Percentiles rank a stretch among this genome's conserved stretches.
These are phyloP conservation scores for Debaryomyces hansenii DNA, from an alignment of 805 yeast genomes.

Conservation along the genomic window DNA sequence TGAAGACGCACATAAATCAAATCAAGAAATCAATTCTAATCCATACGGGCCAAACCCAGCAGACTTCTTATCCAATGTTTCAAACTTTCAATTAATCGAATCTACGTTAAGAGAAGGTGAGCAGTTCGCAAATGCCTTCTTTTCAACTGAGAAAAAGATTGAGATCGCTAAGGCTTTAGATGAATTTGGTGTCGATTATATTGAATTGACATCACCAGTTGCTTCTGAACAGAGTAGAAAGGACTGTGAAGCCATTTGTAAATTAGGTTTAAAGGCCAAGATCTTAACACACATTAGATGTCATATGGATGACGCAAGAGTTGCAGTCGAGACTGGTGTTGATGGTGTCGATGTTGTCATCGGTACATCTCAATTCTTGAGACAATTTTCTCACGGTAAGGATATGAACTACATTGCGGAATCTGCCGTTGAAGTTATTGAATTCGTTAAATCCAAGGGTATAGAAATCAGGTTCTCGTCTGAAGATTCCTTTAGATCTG, in stretches of 20 bases:
- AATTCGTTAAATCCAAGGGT: constrained; percentile 94
- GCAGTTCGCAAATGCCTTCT: constrained; percentile 97
- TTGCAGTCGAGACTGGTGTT: constrained; percentile 97
- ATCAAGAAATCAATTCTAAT: constrained; percentile 37
- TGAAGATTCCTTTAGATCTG: constrained; percentile 97
- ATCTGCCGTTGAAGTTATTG: constrained; percentile 94
- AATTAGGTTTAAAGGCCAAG: constrained; percentile 93
- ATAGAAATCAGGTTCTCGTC: constrained; percentile 96
- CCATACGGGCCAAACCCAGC: constrained; percentile 97
- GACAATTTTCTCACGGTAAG: constrained; percentile 96
- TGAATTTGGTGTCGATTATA: constrained; percentile 97
- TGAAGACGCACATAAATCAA: constrained; percentile 31
- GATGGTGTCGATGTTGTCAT: constrained; percentile 99
- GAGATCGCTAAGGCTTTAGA: constrained; percentile 96
- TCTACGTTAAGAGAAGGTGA: constrained; percentile 98
- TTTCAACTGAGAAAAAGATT: constrained; percentile 89
- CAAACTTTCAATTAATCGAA: constrained; percentile 87
- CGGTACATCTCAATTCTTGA: constrained; percentile 93
- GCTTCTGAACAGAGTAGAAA: constrained; percentile 90
- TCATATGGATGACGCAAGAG: constrained; percentile 97
- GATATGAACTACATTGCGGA: constrained; percentile 98
- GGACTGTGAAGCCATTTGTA: constrained; percentile 98
- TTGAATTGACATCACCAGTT: constrained; percentile 96
- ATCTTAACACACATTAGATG: constrained; percentile 96
- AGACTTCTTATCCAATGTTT: constrained; percentile 87